phyloP scores from a whole-genome alignment of 495 filamentous ascomycete genomes.

The Echria macrotheca region DNA sequence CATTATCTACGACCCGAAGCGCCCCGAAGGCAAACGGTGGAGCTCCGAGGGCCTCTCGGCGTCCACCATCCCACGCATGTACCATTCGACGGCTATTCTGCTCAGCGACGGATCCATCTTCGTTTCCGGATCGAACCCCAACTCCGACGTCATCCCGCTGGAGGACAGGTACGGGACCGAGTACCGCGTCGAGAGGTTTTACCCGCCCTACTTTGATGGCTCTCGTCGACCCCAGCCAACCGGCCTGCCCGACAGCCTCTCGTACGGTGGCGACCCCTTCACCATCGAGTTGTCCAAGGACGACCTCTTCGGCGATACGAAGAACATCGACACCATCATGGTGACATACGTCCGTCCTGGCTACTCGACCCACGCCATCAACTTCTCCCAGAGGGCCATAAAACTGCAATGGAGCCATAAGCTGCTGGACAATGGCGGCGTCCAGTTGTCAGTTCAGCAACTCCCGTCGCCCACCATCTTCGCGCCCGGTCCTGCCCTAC shows the following conservation, averaged over 20 bases:
- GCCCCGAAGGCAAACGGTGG: constrained; percentile 8
- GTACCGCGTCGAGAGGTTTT: constrained; percentile 10
- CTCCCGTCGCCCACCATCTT: constrained; percentile 7
- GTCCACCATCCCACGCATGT: constrained; percentile 11
- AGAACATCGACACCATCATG: constrained; percentile 4
- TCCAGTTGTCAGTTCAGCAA: constrained; percentile 5
- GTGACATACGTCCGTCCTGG: constrained; percentile 5
- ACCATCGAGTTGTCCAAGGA: constrained; percentile 3
- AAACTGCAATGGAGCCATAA: constrained; percentile 7
- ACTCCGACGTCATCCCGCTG: constrained; percentile 5
- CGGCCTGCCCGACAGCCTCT: constrained; percentile 5
- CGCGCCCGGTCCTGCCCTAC: constrained; percentile 6
- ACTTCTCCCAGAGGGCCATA: constrained; percentile 8
- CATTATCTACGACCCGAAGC: constrained; percentile 11
- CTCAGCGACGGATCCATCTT: constrained; percentile 10
- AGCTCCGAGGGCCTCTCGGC: constrained; percentile 8
- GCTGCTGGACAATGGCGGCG: constrained; percentile 2
- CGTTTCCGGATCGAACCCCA: constrained; percentile 8
- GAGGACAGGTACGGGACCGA: constrained; percentile 6
- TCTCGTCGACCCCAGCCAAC: constrained; percentile 4
- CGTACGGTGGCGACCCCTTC: constrained; percentile 7
- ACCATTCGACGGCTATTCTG: constrained; percentile 8
- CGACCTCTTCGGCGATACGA: constrained; percentile 4
- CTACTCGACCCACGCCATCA: constrained; percentile 9
- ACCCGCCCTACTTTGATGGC: constrained; percentile 3